phyloP scores from a whole-genome alignment of 2,329 filamentous ascomycete species.

The Fusarium hainanense region DNA sequence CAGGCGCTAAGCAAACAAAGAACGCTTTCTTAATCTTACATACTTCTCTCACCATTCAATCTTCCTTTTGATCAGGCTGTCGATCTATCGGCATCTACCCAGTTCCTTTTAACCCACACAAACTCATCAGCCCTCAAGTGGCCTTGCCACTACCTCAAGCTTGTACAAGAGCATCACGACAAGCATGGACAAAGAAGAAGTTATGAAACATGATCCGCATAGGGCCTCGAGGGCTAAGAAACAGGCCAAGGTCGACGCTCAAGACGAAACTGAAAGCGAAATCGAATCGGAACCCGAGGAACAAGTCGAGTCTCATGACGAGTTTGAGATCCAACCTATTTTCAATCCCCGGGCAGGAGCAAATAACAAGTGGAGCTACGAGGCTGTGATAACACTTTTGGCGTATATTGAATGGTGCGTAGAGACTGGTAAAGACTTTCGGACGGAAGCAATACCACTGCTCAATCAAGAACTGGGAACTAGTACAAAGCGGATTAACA shows the following conservation, averaged over 20 bases:
- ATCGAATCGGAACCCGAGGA: neutral
- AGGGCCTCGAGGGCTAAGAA: neutral
- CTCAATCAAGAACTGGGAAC: neutral
- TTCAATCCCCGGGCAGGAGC: no score
- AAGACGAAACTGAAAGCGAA: neutral
- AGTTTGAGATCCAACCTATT: neutral
- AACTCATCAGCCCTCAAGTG: neutral
- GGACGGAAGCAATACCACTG: neutral
- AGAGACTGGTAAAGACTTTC: neutral
- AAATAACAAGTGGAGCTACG: neutral
- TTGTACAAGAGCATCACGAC: neutral
- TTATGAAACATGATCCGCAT: neutral
- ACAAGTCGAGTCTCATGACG: neutral
- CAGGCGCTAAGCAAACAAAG: no score
- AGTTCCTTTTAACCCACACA: neutral
- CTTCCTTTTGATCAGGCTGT: neutral
- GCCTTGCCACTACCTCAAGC: no score
- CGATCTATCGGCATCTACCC: neutral
- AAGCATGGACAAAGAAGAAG: neutral
- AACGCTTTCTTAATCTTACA: no score
- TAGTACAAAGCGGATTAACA: neutral
- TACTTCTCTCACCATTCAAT: neutral
- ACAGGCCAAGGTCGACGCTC: neutral
- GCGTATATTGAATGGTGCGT: neutral
- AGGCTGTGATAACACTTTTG: neutral